A percentile compares a stretch with the other conserved stretches of the same genome.
Evolutionary conservation across 2,329 filamentous ascomycete genomes (phyloP).

Genomic region (Pezicula carpinea): DNA sequence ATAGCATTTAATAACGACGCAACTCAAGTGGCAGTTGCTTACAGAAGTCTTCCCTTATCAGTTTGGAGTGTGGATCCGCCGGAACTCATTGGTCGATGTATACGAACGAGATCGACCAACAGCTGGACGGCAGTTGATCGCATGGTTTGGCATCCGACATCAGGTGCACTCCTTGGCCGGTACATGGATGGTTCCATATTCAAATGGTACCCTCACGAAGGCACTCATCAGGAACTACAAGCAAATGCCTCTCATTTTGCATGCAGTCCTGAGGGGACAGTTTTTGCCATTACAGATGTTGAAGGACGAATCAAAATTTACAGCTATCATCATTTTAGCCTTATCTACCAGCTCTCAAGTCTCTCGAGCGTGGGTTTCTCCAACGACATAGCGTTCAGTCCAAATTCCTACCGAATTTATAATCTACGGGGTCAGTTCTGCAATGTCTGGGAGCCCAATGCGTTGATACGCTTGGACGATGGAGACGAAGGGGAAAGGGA

Average conservation of each 20-base stretch:
- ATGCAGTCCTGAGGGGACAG: conserved; percentile 11
- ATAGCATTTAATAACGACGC: conserved; percentile 13
- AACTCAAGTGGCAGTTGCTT: conserved; percentile 13
- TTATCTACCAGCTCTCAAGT: conserved; percentile 7
- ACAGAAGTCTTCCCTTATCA: conserved; percentile 11
- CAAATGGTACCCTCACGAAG: conserved; percentile 7
- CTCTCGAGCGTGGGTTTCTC: conserved; percentile 2
- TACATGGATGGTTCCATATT: conserved; percentile 8
- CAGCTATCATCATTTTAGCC: conserved; percentile 7
- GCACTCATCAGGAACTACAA: conserved; percentile 2
- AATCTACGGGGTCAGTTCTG: conserved; percentile 2
- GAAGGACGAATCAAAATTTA: conserved; percentile 17
- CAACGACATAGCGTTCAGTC: conserved; percentile 2
- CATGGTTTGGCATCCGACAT: conserved; percentile 6
- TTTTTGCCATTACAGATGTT: conserved; percentile 14
- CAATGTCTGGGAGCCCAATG: conserved; percentile 6
- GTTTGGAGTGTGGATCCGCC: conserved; percentile 10
- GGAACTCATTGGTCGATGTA: conserved; percentile 6
- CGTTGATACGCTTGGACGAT: background rate
- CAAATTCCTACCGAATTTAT: background rate
- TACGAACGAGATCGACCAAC: conserved; percentile 1
- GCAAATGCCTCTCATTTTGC: conserved; percentile 4
- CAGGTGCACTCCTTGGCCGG: conserved; percentile 5
- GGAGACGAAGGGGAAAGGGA: background rate
- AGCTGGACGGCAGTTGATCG: conserved; percentile 2